These are phyloP conservation scores for Fraxinus velutina DNA, from an alignment of 305 asterid genomes.

Conservation along the genomic window DNA sequence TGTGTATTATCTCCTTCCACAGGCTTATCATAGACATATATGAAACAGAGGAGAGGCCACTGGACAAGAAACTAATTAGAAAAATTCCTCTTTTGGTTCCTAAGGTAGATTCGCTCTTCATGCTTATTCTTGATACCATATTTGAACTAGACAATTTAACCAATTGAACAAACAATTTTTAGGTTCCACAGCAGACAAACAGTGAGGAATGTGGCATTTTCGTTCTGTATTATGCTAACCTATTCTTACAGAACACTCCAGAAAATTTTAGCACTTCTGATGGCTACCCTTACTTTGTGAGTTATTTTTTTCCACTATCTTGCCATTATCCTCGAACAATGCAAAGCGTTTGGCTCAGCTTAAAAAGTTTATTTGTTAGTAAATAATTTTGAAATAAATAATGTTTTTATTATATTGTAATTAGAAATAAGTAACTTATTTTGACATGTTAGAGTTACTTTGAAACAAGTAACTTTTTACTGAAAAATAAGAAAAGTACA, in stretches of 20 bases:
- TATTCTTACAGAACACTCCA: conserved; percentile 40
- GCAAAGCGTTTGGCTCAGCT: not conserved
- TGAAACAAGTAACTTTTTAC: not conserved
- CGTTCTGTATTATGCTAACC: conserved; percentile 33
- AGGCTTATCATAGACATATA: conserved; percentile 41
- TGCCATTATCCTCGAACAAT: not conserved
- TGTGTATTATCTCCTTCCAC: conserved; percentile 5
- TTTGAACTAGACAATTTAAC: not conserved
- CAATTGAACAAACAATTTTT: conserved; percentile 5
- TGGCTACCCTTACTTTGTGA: conserved; percentile 51
- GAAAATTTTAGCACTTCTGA: conserved; percentile 37
- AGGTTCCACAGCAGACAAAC: conserved; percentile 62
- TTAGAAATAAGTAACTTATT: not conserved
- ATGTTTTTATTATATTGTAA: not conserved
- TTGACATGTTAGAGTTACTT: not conserved
- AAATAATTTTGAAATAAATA: too few species aligned
- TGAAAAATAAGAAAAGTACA: not conserved
- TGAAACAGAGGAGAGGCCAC: conserved; percentile 25
- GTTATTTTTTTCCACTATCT: conserved; percentile 13
- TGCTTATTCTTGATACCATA: not conserved
- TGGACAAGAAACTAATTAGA: conserved; percentile 17
- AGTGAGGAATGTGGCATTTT: conserved; percentile 41
- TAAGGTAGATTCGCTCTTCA: conserved; percentile 25
- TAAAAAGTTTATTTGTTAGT: not conserved
- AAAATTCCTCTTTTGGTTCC: conserved; percentile 44